Conservation (phyloP, 257 asterid species). For the Scutellaria galericulata region DNA sequence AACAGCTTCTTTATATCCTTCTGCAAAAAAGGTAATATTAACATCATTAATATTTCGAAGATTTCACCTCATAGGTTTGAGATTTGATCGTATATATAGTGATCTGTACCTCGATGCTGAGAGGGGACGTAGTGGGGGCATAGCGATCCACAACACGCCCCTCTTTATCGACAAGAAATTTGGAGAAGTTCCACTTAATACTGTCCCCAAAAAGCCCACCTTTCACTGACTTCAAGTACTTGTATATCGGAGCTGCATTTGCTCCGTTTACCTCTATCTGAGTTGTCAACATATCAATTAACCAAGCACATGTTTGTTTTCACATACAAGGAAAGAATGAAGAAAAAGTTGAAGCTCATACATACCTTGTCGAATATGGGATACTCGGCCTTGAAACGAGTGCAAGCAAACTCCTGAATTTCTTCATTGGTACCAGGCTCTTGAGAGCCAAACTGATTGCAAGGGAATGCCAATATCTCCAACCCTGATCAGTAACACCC, state of each 20-base stretch:
- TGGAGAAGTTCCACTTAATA: constrained; percentile 94
- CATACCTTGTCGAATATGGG: constrained; percentile 86
- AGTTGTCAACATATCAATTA: background rate
- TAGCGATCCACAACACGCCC: constrained; percentile 86
- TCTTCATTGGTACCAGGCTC: constrained; percentile 90
- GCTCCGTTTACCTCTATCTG: constrained; percentile 88
- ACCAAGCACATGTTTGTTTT: background rate
- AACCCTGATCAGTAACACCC: constrained; percentile 49
- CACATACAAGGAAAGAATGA: no score
- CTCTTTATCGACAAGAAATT: constrained; percentile 80
- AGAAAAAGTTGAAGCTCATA: constrained; percentile 1
- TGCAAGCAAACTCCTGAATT: constrained; percentile 82
- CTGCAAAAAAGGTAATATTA: constrained; percentile 45
- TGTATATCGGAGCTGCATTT: constrained; percentile 76
- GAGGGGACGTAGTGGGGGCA: constrained; percentile 90
- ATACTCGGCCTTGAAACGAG: constrained; percentile 96
- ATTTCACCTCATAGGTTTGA: no score
- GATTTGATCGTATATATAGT: background rate
- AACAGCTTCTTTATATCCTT: constrained; percentile 82
- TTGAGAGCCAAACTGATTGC: constrained; percentile 95
- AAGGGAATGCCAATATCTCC: constrained; percentile 94
- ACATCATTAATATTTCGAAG: background rate
- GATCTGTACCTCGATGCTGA: constrained; percentile 80
- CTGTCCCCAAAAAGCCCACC: constrained; percentile 86
- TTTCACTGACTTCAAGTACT: constrained; percentile 75